phyloP scores from a whole-genome alignment of 441 rosid species.

The Corymbia citriodora region DNA sequence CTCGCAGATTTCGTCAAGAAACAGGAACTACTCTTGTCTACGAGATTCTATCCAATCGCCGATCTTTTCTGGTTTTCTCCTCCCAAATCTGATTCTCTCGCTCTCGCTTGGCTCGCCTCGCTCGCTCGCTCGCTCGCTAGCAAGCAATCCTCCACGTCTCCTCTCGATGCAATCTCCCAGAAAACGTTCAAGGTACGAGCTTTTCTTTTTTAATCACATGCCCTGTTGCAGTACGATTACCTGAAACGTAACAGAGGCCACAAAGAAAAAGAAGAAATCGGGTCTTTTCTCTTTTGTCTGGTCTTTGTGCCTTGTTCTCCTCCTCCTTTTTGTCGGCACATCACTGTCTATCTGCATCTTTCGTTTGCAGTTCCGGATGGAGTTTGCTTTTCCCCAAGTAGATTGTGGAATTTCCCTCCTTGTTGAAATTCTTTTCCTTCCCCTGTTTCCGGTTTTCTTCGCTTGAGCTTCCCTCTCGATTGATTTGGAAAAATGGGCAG shows the following conservation, averaged over 20 bases:
- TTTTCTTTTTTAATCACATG: not conserved
- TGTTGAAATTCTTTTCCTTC: not conserved
- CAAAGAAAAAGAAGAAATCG: not conserved
- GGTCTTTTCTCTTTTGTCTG: not conserved
- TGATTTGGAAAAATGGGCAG: not conserved
- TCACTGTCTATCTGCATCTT: not conserved
- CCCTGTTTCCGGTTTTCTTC: not conserved
- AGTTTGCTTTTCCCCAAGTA: not conserved
- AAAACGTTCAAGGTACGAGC: slow-evolving; percentile 38
- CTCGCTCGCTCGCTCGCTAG: not conserved
- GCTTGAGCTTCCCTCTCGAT: not conserved
- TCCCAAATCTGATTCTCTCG: slow-evolving; percentile 9
- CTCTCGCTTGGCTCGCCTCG: not conserved
- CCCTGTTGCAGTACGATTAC: not conserved
- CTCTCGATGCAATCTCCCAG: slow-evolving; percentile 29
- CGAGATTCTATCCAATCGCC: not conserved
- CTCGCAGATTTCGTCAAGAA: slow-evolving; percentile 4
- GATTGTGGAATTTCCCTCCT: not conserved
- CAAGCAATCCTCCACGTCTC: not conserved
- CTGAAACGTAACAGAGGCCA: not conserved
- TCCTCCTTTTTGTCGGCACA: not conserved
- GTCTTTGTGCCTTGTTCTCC: not conserved
- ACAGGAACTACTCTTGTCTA: slow-evolving; percentile 12
- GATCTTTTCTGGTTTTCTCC: slow-evolving; percentile 8
- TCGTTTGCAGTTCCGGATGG: not conserved